phyloP scores from a whole-genome alignment of 306 rosid genomes.

The Trifolium fragiferum region DNA sequence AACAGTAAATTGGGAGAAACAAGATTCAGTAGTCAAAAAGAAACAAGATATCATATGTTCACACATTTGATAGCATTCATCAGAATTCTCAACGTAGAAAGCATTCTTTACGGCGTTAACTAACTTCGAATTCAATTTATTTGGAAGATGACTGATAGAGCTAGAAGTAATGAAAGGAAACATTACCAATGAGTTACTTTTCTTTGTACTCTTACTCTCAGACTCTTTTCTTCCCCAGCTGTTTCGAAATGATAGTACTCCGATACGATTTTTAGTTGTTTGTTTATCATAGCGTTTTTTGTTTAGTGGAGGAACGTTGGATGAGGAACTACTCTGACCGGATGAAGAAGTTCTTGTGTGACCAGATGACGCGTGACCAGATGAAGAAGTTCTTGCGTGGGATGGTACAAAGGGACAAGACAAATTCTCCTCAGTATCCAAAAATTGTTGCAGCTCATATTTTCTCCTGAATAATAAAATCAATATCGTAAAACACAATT shows the following conservation, averaged over 20 bases:
- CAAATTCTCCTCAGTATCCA: conserved; percentile 46
- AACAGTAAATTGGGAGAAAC: conserved; percentile 49
- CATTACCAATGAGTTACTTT: conserved; percentile 66
- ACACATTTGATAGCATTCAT: no score
- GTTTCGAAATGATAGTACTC: conserved; percentile 72
- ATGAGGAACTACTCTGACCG: conserved; percentile 40
- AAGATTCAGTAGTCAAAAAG: conserved; percentile 32
- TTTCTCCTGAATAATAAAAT: conserved; percentile 73
- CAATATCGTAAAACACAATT: conserved; percentile 23
- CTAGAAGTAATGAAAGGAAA: conserved; percentile 20
- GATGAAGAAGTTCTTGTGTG: conserved; percentile 36
- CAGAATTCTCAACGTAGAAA: not conserved
- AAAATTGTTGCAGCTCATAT: conserved; percentile 74
- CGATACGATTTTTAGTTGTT: conserved; percentile 63
- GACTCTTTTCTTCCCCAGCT: conserved; percentile 81
- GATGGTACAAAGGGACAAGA: conserved; percentile 61
- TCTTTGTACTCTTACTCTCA: conserved; percentile 61
- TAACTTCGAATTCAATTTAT: conserved; percentile 21
- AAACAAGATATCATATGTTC: not conserved
- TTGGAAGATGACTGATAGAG: not conserved
- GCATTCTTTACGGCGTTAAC: conserved; percentile 1
- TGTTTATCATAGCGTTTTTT: conserved; percentile 64
- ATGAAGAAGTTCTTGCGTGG: conserved; percentile 37
- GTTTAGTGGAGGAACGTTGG: conserved; percentile 33
- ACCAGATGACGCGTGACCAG: not conserved